Percentiles rank a stretch among this genome's conserved stretches.
Evolutionary conservation across 2,329 filamentous ascomycete genomes (phyloP).

Genomic region (Fusarium compactum): DNA sequence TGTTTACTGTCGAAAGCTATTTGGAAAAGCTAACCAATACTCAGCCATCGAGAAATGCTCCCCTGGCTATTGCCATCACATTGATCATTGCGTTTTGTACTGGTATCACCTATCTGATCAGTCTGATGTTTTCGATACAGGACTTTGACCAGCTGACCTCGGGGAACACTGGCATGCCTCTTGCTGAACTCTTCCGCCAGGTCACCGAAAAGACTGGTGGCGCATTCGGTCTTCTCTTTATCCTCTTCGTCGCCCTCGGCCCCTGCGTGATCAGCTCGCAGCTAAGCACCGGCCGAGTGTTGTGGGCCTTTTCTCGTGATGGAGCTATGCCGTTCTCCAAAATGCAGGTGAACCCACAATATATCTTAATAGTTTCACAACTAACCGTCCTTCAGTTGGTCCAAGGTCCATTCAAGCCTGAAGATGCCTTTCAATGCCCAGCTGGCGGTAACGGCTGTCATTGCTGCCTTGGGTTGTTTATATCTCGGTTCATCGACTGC

Average conservation of each 20-base stretch:
- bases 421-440: slow-evolving; percentile 12
- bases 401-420: not conserved
- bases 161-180: not conserved
- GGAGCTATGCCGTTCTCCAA: not conserved
- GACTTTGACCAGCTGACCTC: not conserved
- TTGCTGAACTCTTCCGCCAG: slow-evolving; percentile 11
- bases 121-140: slow-evolving; percentile 11
- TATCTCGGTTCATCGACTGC: slow-evolving; percentile 17
- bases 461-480: slow-evolving; percentile 1
- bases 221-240: not conserved
- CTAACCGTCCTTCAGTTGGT: not conserved
- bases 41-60: slow-evolving; percentile 6
- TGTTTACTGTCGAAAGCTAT: fast-evolving
- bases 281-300: slow-evolving; percentile 11
- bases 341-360: fast-evolving
- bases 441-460: not conserved
- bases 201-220: not conserved
- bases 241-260: not conserved
- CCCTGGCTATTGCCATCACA: slow-evolving; percentile 2
- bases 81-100: slow-evolving; percentile 5
- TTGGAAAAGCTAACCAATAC: fast-evolving
- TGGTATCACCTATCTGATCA: slow-evolving; percentile 1
- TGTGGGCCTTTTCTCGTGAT: slow-evolving; percentile 18
- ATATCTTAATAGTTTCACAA: fast-evolving
- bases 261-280: slow-evolving; percentile 6